Conservation (phyloP, 2,329 filamentous ascomycete species). For the Coniochaeta sp. region DNA sequence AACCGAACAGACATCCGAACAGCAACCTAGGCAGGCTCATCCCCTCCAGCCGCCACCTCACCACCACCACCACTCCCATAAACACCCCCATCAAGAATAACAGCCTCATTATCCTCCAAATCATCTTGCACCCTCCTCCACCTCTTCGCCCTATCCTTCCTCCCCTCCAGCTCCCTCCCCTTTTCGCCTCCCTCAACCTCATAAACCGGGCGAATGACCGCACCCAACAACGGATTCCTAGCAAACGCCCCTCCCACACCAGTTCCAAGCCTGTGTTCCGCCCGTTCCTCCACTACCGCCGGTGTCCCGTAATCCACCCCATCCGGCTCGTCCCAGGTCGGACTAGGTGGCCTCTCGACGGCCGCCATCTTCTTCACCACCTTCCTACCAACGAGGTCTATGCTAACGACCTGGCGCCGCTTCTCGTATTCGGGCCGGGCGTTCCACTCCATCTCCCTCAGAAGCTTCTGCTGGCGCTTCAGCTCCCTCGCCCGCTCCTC, state of each 20-base stretch:
- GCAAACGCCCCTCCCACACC: constrained; percentile 55
- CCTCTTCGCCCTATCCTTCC: constrained; percentile 33
- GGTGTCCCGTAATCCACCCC: constrained; percentile 20
- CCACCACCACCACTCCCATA: constrained; percentile 31
- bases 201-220: constrained; percentile 58
- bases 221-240: constrained; percentile 59
- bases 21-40: constrained; percentile 36
- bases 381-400: constrained; percentile 72
- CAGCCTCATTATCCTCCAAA: constrained; percentile 47
- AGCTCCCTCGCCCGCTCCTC: constrained; percentile 76
- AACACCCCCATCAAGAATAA: constrained; percentile 52
- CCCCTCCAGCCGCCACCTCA: constrained; percentile 12
- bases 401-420: constrained; percentile 73
- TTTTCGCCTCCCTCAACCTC: constrained; percentile 49
- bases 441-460: constrained; percentile 83
- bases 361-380: constrained; percentile 67
- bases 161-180: constrained; percentile 32
- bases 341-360: constrained; percentile 49
- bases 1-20: no score
- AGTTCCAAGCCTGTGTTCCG: constrained; percentile 22
- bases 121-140: constrained; percentile 59
- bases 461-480: constrained; percentile 75
- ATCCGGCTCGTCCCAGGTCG: constrained; percentile 30
- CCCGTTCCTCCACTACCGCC: constrained; percentile 15
- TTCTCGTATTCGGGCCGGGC: constrained; percentile 84